A percentile compares a stretch with the other conserved stretches of the same genome.
These are phyloP conservation scores for Neurospora sp. DNA, from an alignment of 495 filamentous ascomycete species.

Conservation along the genomic window DNA sequence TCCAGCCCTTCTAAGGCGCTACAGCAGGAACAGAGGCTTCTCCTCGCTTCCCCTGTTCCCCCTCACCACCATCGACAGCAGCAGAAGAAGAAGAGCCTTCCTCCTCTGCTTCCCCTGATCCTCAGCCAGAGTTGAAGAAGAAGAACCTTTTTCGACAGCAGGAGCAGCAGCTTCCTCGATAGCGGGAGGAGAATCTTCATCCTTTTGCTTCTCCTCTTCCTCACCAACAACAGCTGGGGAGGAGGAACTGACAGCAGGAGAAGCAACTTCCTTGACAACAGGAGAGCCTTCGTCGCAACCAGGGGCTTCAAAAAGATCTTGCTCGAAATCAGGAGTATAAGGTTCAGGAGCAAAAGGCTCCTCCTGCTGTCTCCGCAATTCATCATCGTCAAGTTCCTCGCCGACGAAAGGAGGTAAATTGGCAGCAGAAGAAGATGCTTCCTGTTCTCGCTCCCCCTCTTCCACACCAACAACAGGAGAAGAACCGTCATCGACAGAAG, in stretches of 20 bases:
- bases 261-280: background rate
- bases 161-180: background rate
- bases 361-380: background rate
- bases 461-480: background rate
- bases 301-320: background rate
- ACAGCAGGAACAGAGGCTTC: background rate
- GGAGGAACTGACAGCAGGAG: background rate
- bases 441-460: no score
- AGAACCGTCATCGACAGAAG: background rate
- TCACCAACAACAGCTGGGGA: background rate
- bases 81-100: background rate
- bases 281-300: background rate
- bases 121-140: background rate
- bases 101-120: background rate
- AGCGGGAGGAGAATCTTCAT: background rate
- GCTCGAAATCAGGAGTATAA: background rate
- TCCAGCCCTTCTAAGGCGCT: background rate
- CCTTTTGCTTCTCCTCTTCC: background rate
- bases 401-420: background rate
- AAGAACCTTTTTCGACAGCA: no score
- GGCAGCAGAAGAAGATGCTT: background rate
- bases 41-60: background rate
- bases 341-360: background rate
- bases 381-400: background rate
- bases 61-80: background rate